These are phyloP conservation scores for Sclerotiophoma versabilis DNA, from an alignment of 2,329 filamentous ascomycete species.

Conservation along the genomic window DNA sequence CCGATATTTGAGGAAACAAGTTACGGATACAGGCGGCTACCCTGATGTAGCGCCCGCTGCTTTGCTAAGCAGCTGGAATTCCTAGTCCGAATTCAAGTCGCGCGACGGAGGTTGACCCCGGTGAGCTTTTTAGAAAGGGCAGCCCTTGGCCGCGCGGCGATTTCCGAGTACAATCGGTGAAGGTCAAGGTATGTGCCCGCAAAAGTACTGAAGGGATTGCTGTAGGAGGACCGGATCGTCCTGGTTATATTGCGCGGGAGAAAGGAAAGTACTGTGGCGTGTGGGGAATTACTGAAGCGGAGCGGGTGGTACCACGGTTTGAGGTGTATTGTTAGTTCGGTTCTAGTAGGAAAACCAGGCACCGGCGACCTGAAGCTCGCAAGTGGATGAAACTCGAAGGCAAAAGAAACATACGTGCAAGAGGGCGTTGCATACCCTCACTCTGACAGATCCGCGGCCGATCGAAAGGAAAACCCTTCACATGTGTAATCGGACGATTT, in stretches of 20 bases:
- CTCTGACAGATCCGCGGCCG: slow-evolving; percentile 12
- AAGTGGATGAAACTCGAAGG: slow-evolving; percentile 3
- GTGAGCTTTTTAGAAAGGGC: slow-evolving; percentile 6
- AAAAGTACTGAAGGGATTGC: background rate
- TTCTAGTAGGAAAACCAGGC: slow-evolving; percentile 5
- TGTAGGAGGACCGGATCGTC: slow-evolving; percentile 1
- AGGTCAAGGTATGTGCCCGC: background rate
- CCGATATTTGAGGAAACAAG: slow-evolving; percentile 4
- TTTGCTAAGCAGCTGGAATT: slow-evolving; percentile 14
- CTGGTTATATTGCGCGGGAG: slow-evolving; percentile 8
- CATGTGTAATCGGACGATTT: slow-evolving; percentile 5
- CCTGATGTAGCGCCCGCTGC: slow-evolving; percentile 14
- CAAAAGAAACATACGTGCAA: slow-evolving; percentile 12
- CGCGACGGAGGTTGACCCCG: slow-evolving; percentile 1
- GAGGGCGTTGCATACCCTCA: background rate
- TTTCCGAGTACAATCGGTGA: background rate
- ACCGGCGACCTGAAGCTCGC: slow-evolving; percentile 5
- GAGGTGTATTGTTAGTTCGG: slow-evolving; percentile 11
- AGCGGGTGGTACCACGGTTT: slow-evolving; percentile 16
- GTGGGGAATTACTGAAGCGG: slow-evolving; percentile 18
- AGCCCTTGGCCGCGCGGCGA: slow-evolving; percentile 11
- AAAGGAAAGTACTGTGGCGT: slow-evolving; percentile 14
- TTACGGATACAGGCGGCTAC: slow-evolving; percentile 11
- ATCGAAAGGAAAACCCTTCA: slow-evolving; percentile 11
- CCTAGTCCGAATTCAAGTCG: slow-evolving; percentile 1